Percentiles rank a stretch among this genome's conserved stretches.
Conservation (phyloP, 2,329 filamentous ascomycete genomes). For the Trichothecium sympodiale region DNA sequence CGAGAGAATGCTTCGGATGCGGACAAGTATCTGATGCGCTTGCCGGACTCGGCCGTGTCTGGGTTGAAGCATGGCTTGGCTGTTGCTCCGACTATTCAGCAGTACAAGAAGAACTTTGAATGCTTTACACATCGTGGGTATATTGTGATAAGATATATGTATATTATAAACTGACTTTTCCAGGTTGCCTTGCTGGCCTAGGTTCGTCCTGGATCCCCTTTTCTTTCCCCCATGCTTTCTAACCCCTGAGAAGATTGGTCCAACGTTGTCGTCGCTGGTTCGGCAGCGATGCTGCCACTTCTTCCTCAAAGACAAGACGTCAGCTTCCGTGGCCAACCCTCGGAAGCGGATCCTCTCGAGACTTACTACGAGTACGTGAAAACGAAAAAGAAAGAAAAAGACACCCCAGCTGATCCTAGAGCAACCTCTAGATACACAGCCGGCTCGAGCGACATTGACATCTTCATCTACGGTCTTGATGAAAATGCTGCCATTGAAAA, state of each 20-base stretch:
- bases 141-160: too few species aligned
- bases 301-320: constrained; percentile 30
- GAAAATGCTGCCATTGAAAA: constrained; percentile 57
- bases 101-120: constrained; percentile 62
- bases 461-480: constrained; percentile 63
- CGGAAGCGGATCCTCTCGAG: constrained; percentile 28
- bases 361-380: constrained; percentile 68
- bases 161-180: not conserved
- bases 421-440: constrained; percentile 4
- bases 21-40: constrained; percentile 51
- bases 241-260: constrained; percentile 49
- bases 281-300: constrained; percentile 54
- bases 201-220: constrained; percentile 12
- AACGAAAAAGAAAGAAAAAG: too few species aligned
- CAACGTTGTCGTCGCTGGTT: constrained; percentile 67
- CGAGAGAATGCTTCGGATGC: constrained; percentile 40
- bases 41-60: constrained; percentile 39
- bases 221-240: too few species aligned
- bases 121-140: constrained; percentile 54
- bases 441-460: constrained; percentile 48
- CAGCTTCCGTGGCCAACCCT: constrained; percentile 40
- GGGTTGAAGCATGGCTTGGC: constrained; percentile 47
- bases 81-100: constrained; percentile 47
- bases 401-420: too few species aligned
- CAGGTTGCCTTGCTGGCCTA: constrained; percentile 49